Base-by-base conservation (phyloP, 768 basidiomycete genomes). In the Pluteus cervinus region DNA sequence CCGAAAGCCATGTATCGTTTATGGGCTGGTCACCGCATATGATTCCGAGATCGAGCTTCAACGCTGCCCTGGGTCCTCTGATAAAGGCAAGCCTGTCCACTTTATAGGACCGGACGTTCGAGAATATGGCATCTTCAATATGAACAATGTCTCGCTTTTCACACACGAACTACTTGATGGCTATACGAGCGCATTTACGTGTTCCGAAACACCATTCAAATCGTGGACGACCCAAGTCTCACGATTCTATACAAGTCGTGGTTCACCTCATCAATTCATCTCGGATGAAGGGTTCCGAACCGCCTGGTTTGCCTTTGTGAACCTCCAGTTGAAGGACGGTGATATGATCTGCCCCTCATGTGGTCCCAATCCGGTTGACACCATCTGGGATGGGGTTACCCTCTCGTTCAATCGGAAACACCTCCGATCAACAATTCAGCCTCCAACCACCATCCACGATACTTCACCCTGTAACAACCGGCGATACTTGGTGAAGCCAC, bases 171-270 rank as follows among this genome's bases (percentile, higher is more conserved):
- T 64, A 4, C 44, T 66, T 2, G 53, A 66, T 18, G 56, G 57
- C 28, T 66, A 61, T 31, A 62, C 58, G 1, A 49, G 42, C 18
- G 41, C 46, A 1, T 64, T 43, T 34, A 60, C 56, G 9, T 37
- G 53, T 7, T 64, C 63, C 1, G 60, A 66, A 44, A 63, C 54
- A 0, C 62, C 61, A 2, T 64, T 66, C 38, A 40, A 45, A 3
- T 47, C 61, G 16, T 59, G 52, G 52, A 47, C 52, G 1, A 38
- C 38, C 8, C 34, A 42, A 4, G 36, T 58, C 16, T 39, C 43
- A 7, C 45, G 50, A 3, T 30, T 51, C n/a, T 62, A 60, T 39
- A 10, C 22, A 12, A 40, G 34, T 5, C 26, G 42, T 18, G 21
- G 26, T 7, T 45, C 48, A 0, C 22, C 29, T 0, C n/a, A n/a